Evolutionary conservation across 2,329 filamentous ascomycete species (phyloP), one percentile per base, ranked within the genome.

Genomic region (Alternaria sp.): DNA sequence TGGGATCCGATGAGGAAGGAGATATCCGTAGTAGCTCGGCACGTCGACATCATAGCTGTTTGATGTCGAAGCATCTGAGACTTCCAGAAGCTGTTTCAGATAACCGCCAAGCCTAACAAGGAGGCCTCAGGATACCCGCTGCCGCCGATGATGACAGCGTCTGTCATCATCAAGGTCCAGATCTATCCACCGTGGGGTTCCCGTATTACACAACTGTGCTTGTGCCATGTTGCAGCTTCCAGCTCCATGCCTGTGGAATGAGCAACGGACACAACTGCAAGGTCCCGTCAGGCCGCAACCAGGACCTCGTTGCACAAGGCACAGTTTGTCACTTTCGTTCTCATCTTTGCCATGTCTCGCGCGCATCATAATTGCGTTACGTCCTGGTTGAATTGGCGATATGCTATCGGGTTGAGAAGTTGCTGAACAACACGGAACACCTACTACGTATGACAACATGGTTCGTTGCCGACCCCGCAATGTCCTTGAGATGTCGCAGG

Each of bases 51-150:
- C 30, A n/a, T 48, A 40, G 63, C 58, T 69, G 63, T 63, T 62
- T 54, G 61, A 55, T 55, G 64, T 62, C 43, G 28, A 63, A 49
- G 56, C 56, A 45, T 53, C 52, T 59, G 61, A 66, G 53, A 65
- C 68, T 67, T 72, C 68, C 63, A 69, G 60, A 68, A 73, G 60
- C 50, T 49, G 67, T 73, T 72, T 72, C 70, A 70, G 41, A 53
- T 36, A 27, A n/a, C 18, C 36, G 41, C 44, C 50, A 41, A 50
- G 51, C 51, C 51, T 46, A 11, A 7, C 57, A 10, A 38, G 36
- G 22, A 46, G n/a, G n/a, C 57, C 36, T 40, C 7, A 41, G n/a
- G 43, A 36, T 40, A 38, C 40, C 27, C 18, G 38, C 27, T 54
- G 25, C 41, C 38, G 38, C 28, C 14, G 2, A 25, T 14, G 14